phyloP scores from a whole-genome alignment of 2,329 filamentous ascomycete genomes.

The Talaromyces sp. region DNA sequence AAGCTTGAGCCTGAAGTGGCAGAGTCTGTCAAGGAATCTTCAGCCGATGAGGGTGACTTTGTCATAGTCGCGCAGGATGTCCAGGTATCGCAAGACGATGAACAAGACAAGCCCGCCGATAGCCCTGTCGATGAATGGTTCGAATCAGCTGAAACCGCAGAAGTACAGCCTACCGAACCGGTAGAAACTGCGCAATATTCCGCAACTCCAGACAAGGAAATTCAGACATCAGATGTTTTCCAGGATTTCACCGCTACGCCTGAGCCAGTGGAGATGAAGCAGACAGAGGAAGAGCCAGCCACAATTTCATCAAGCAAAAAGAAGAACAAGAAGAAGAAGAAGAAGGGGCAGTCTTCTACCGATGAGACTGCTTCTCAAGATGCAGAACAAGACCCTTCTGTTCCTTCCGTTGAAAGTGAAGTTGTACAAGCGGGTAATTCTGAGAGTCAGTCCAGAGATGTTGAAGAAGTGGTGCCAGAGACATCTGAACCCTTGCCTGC shows the following conservation, averaged over 20 bases:
- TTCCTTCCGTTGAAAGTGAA: not conserved
- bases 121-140: constrained; percentile 8
- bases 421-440: not conserved
- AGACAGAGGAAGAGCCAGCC: not conserved
- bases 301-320: constrained; percentile 8
- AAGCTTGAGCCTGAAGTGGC: not conserved
- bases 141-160: not conserved
- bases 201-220: not conserved
- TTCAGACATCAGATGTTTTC: not conserved
- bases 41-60: not conserved
- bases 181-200: not conserved
- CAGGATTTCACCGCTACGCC: not conserved
- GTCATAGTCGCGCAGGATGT: not conserved
- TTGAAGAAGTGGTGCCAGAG: not conserved
- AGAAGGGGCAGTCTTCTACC: constrained; percentile 22
- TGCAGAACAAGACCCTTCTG: not conserved
- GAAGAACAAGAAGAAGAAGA: constrained; percentile 32
- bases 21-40: not conserved
- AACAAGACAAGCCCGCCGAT: not conserved
- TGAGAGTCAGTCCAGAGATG: not conserved
- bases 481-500: not conserved
- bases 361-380: constrained; percentile 7
- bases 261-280: not conserved
- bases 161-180: not conserved
- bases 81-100: not conserved